These are phyloP conservation scores for Cladosporium phlei DNA, from an alignment of 2,329 filamentous ascomycete species.

Conservation along the genomic window DNA sequence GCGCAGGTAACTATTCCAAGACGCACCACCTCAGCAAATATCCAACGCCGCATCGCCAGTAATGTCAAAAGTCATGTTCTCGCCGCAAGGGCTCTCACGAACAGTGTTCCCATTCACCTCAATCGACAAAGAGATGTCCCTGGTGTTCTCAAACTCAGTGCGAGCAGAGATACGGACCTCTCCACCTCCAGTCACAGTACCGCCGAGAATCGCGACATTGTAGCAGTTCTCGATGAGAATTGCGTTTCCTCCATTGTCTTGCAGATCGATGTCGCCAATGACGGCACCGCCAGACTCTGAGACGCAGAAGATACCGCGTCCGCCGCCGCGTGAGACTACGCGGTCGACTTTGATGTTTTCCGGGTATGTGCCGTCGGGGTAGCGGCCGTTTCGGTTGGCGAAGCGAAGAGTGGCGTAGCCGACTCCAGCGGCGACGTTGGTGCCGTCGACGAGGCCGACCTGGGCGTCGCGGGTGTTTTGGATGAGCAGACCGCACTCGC, in stretches of 20 bases:
- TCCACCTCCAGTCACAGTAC: conserved; percentile 51
- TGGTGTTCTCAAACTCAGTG: conserved; percentile 51
- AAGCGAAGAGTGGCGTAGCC: conserved; percentile 56
- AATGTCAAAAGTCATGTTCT: conserved; percentile 49
- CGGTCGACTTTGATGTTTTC: conserved; percentile 52
- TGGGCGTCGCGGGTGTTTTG: conserved; percentile 48
- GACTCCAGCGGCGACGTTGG: conserved; percentile 50
- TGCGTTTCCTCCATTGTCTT: conserved; percentile 52
- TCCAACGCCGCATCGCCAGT: conserved; percentile 42
- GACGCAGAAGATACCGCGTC: conserved; percentile 55
- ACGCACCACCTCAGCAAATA: conserved; percentile 35
- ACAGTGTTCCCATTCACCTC: conserved; percentile 49
- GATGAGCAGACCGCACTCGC: conserved; percentile 54
- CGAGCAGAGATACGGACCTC: conserved; percentile 53
- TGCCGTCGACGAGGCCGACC: conserved; percentile 52
- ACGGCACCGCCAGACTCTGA: conserved; percentile 52
- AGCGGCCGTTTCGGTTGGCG: conserved; percentile 53
- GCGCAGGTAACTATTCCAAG: no score
- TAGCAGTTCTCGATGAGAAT: conserved; percentile 59
- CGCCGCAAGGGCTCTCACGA: conserved; percentile 51
- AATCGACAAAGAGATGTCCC: conserved; percentile 48
- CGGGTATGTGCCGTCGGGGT: conserved; percentile 45
- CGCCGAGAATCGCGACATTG: conserved; percentile 48
- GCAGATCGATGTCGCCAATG: conserved; percentile 48
- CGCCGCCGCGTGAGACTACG: conserved; percentile 53